Evolutionary conservation across 148 eudicot species (phyloP).

Genomic region (Agrostemma githago): DNA sequence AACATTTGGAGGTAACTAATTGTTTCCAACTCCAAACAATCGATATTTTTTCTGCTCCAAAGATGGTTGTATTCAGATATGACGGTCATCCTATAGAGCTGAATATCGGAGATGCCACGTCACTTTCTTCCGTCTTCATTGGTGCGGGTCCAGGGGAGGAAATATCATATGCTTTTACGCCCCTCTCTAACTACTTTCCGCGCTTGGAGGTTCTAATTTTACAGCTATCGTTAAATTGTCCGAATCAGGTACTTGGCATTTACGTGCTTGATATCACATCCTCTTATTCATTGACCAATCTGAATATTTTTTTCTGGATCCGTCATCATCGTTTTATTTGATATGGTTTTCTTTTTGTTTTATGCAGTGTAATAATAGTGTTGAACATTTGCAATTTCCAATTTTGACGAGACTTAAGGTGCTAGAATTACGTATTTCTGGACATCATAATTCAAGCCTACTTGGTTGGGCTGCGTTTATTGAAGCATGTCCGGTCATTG

Average conservation of each 20-base stretch:
- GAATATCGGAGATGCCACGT: neutral
- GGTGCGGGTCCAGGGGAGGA: neutral
- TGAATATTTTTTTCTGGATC: no score
- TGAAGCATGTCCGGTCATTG: constrained; percentile 12
- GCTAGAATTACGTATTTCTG: neutral
- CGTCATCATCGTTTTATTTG: no score
- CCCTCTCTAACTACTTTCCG: constrained; percentile 6
- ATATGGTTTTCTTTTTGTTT: no score
- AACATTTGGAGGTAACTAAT: neutral
- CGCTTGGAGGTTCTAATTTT: constrained; percentile 16
- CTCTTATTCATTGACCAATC: no score
- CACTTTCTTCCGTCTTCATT: constrained; percentile 3
- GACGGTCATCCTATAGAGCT: neutral
- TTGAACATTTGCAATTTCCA: neutral
- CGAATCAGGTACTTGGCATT: neutral
- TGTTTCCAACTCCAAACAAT: neutral
- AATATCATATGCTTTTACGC: neutral
- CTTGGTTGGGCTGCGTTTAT: constrained; percentile 18
- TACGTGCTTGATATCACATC: neutral
- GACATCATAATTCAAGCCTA: neutral
- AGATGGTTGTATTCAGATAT: neutral
- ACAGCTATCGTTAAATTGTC: no score
- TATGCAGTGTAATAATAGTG: neutral
- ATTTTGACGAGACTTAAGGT: constrained; percentile 11
- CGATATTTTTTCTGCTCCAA: constrained; percentile 11